Percentiles rank a stretch among this genome's conserved stretches.
These are phyloP conservation scores for Penicillium brasilianum DNA, from an alignment of 2,329 filamentous ascomycete genomes.

Conservation along the genomic window DNA sequence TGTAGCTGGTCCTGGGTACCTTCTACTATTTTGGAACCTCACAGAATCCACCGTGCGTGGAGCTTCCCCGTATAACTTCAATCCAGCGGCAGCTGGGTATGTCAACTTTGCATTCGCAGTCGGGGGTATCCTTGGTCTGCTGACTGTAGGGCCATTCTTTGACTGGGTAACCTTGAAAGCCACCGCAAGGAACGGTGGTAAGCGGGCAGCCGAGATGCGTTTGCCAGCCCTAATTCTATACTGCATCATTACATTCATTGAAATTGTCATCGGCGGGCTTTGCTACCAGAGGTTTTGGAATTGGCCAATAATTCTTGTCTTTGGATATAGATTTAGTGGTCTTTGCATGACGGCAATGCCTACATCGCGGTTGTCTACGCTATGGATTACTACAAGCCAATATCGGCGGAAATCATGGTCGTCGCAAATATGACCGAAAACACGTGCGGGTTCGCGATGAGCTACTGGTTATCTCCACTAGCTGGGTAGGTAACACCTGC, in stretches of 20 bases:
- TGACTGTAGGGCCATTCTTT: constrained; percentile 61
- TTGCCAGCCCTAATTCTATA: constrained; percentile 59
- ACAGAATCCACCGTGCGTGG: constrained; percentile 55
- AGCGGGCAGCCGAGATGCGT: constrained; percentile 66
- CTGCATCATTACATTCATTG: constrained; percentile 56
- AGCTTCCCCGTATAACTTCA: constrained; percentile 54
- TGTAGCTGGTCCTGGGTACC: constrained; percentile 42
- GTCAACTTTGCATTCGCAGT: constrained; percentile 55
- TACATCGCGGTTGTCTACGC: constrained; percentile 53
- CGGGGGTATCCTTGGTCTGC: constrained; percentile 50
- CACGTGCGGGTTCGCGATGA: constrained; percentile 44
- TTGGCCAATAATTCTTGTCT: constrained; percentile 56
- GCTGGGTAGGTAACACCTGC: constrained; percentile 47
- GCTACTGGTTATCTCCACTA: constrained; percentile 19
- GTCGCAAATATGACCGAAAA: constrained; percentile 53
- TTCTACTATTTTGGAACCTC: constrained; percentile 57
- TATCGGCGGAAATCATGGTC: constrained; percentile 54
- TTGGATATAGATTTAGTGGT: constrained; percentile 54
- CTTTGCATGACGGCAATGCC: constrained; percentile 50
- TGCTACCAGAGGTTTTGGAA: constrained; percentile 56
- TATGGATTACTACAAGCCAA: constrained; percentile 54
- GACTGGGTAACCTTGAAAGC: constrained; percentile 57
- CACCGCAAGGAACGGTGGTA: constrained; percentile 59
- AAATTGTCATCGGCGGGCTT: constrained; percentile 54
- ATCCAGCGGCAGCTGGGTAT: constrained; percentile 52